A percentile compares a stretch with the other conserved stretches of the same genome.
phyloP scores from a whole-genome alignment of 331 rosid species.

The Acacia concinna region DNA sequence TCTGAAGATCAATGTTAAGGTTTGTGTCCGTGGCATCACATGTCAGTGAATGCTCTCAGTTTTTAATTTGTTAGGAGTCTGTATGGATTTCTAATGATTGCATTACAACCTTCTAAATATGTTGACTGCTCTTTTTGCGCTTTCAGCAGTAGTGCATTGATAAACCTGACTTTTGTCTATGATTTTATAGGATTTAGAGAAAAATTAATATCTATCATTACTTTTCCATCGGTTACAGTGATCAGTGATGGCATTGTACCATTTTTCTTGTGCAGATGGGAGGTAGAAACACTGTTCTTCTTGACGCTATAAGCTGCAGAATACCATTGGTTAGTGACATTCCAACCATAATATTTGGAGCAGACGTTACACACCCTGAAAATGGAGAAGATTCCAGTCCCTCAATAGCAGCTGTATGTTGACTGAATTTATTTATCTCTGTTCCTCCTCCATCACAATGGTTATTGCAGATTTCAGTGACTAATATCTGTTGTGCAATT shows the following conservation, averaged over 20 bases:
- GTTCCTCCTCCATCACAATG: background rate
- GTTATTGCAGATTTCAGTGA: conserved; percentile 22
- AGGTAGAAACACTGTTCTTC: conserved; percentile 93
- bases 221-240: background rate
- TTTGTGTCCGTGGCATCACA: conserved; percentile 30
- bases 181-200: background rate
- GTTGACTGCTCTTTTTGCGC: background rate
- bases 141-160: background rate
- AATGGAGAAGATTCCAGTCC: conserved; percentile 95
- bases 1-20: conserved; percentile 96
- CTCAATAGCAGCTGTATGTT: conserved; percentile 84
- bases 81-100: background rate
- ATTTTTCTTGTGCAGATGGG: conserved; percentile 68
- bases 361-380: conserved; percentile 98
- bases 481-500: conserved; percentile 31
- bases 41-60: background rate
- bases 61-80: conserved; percentile 15
- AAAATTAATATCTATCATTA: conserved; percentile 1
- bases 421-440: conserved; percentile 23
- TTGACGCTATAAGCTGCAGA: conserved; percentile 91
- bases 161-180: conserved; percentile 1
- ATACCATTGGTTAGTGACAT: conserved; percentile 92
- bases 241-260: background rate
- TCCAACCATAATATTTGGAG: conserved; percentile 94
- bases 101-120: background rate